Base-by-base conservation (phyloP, 768 basidiomycete genomes). In the Rhizopogon sp. region DNA sequence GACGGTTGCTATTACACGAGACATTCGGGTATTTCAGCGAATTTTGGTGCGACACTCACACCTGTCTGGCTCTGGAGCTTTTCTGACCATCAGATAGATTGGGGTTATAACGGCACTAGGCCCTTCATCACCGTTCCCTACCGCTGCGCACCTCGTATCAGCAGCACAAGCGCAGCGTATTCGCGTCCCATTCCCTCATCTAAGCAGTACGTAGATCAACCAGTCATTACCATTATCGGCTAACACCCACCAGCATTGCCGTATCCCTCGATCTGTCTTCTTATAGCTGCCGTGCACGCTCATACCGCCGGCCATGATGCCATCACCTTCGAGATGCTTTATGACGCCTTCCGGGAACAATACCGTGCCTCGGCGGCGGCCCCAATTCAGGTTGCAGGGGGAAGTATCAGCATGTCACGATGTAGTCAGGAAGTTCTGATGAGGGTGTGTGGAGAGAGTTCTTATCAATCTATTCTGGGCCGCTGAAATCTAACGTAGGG, bases 241-340 rank as follows among this genome's bases (percentile, higher is more conserved):
- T 37, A 9, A 49, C 14, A 10, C 35, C 22, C 9, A 25, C 20
- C 61, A 93, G 90, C 77, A 53, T 67, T 94, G 20, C 73, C 91
- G 17, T 92, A 95, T 64, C 89, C 94, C 7, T 74, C 81, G 2
- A 69, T 93, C 17, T 93, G 91, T 64, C 77, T 96, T 31, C 79
- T 97, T 42, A 87, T 98, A 56, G 88, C 94, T n/a, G 79, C 84
- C 13, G 79, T 85, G 63, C 95, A 97, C 64, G 77, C 84, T 4
- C 73, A 83, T 25, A 85, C 84, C 9, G 82, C 83, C 6, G 94
- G 94, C 0, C 87, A 93, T 56, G 77, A 87, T 17, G 72, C 73
- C 13, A 85, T 97, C 70, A 98, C 90, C 31, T 96, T 98, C 65
- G 92, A 95, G 62, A 93, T 95, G 85, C 79, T 96, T 7, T 79